Percentiles rank a stretch among this genome's conserved stretches.
These are phyloP conservation scores for Cicer chorassanicum DNA, from an alignment of 306 rosid species.

Conservation along the genomic window DNA sequence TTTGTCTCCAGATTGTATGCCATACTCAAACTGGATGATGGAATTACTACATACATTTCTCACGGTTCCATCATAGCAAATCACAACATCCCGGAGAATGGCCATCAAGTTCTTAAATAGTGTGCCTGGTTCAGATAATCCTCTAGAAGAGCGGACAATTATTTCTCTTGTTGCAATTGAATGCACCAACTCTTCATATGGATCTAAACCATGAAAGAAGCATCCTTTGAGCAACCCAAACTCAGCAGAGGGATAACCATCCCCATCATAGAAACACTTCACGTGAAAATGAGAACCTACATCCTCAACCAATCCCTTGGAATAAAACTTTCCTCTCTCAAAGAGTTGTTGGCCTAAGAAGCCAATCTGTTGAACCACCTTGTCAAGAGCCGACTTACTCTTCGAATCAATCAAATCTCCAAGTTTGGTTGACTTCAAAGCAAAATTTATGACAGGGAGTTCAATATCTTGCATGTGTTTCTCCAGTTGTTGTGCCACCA, in stretches of 20 bases:
- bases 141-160: constrained; percentile 88
- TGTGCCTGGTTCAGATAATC: constrained; percentile 95
- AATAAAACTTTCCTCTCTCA: constrained; percentile 77
- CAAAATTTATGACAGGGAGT: constrained; percentile 58
- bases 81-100: constrained; percentile 86
- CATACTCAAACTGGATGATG: constrained; percentile 83
- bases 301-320: constrained; percentile 84
- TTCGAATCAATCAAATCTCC: constrained; percentile 76
- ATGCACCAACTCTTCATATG: constrained; percentile 89
- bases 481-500: constrained; percentile 76
- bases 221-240: constrained; percentile 78
- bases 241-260: constrained; percentile 81
- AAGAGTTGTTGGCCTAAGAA: constrained; percentile 85
- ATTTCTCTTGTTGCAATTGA: constrained; percentile 85
- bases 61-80: constrained; percentile 92
- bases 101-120: constrained; percentile 94
- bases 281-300: constrained; percentile 59
- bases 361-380: constrained; percentile 86
- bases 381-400: constrained; percentile 79
- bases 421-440: constrained; percentile 64
- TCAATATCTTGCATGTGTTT: constrained; percentile 60
- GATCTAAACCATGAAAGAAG: constrained; percentile 85
- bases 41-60: constrained; percentile 89
- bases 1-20: constrained; percentile 52
- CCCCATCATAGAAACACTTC: constrained; percentile 60